A percentile compares a stretch with the other conserved stretches of the same genome.
Conservation (phyloP, 106 monocot species). For the Apostasia ramifera region DNA sequence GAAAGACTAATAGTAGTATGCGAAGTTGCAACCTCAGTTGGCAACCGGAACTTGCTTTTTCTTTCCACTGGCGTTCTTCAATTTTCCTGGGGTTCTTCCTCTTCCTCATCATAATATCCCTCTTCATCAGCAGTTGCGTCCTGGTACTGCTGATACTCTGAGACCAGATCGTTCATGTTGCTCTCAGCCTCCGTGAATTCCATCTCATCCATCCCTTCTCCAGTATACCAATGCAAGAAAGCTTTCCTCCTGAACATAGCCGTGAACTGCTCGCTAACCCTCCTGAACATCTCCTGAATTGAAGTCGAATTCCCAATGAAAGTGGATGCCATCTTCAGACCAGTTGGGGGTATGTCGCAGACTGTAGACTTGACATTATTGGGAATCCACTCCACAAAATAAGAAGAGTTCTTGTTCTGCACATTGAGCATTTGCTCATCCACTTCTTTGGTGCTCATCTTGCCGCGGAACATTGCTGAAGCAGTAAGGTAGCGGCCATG, state of each 20-base stretch:
- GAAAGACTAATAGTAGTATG: background rate
- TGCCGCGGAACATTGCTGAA: slow-evolving; percentile 58
- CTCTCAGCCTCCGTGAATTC: slow-evolving; percentile 36
- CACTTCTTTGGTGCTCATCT: slow-evolving; percentile 46
- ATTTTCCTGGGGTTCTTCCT: background rate
- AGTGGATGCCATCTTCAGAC: slow-evolving; percentile 38
- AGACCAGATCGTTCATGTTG: slow-evolving; percentile 23
- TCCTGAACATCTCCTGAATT: slow-evolving; percentile 37
- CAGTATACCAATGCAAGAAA: slow-evolving; percentile 46
- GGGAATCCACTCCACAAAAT: slow-evolving; percentile 34
- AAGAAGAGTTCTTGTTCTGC: slow-evolving; percentile 37
- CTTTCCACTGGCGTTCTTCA: background rate
- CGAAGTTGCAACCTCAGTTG: background rate
- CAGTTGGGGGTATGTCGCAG: slow-evolving; percentile 26
- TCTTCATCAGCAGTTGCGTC: slow-evolving; percentile 17
- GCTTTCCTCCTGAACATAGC: slow-evolving; percentile 48
- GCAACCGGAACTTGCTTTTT: background rate
- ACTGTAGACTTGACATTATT: slow-evolving; percentile 40
- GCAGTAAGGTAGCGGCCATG: slow-evolving; percentile 64
- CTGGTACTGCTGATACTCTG: slow-evolving; percentile 25
- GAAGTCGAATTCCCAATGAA: slow-evolving; percentile 39
- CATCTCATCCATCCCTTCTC: slow-evolving; percentile 47
- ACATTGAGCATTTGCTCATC: slow-evolving; percentile 35
- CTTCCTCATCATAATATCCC: slow-evolving; percentile 6
- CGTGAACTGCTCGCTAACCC: slow-evolving; percentile 20